Percentiles rank a stretch among this genome's conserved stretches.
These are phyloP conservation scores for Barnettozyma hawaiiensis DNA, from an alignment of 1,139 yeast species.

Conservation along the genomic window DNA sequence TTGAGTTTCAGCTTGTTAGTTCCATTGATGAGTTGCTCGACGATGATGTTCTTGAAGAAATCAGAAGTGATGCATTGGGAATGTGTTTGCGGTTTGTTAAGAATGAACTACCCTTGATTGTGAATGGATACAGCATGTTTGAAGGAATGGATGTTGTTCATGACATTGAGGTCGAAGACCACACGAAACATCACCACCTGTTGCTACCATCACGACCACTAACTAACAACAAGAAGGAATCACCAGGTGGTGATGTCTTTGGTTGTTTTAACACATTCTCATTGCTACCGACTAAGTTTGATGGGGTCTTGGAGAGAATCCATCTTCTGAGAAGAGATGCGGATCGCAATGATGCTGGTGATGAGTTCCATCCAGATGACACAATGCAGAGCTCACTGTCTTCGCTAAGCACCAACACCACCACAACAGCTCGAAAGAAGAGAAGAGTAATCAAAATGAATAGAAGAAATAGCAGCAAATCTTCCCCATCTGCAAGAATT, in stretches of 20 bases:
- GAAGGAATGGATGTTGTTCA: slow-evolving; percentile 11
- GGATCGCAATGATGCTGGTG: too few species aligned
- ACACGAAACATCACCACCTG: background rate
- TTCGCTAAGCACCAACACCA: background rate
- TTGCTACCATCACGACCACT: background rate
- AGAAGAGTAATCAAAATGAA: slow-evolving; percentile 22
- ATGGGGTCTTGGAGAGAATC: slow-evolving; percentile 19
- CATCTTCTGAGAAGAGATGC: background rate
- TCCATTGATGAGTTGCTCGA: slow-evolving; percentile 25
- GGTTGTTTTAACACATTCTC: slow-evolving; percentile 18
- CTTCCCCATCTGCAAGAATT: background rate
- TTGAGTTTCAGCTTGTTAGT: slow-evolving; percentile 21
- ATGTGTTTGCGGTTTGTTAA: slow-evolving; percentile 18
- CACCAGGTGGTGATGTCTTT: slow-evolving; percentile 1
- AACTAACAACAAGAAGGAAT: too few species aligned
- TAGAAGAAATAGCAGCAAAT: slow-evolving; percentile 2
- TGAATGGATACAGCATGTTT: slow-evolving; percentile 12
- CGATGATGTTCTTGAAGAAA: slow-evolving; percentile 18
- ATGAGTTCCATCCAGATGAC: background rate
- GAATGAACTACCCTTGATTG: slow-evolving; percentile 22
- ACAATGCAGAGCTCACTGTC: background rate
- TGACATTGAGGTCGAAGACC: slow-evolving; percentile 6
- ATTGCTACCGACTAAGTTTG: slow-evolving; percentile 13
- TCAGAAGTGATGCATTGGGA: slow-evolving; percentile 19
- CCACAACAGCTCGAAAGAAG: slow-evolving; percentile 12